Evolutionary conservation across 768 basidiomycete species (phyloP).

Genomic region (Mycena epipterygia): DNA sequence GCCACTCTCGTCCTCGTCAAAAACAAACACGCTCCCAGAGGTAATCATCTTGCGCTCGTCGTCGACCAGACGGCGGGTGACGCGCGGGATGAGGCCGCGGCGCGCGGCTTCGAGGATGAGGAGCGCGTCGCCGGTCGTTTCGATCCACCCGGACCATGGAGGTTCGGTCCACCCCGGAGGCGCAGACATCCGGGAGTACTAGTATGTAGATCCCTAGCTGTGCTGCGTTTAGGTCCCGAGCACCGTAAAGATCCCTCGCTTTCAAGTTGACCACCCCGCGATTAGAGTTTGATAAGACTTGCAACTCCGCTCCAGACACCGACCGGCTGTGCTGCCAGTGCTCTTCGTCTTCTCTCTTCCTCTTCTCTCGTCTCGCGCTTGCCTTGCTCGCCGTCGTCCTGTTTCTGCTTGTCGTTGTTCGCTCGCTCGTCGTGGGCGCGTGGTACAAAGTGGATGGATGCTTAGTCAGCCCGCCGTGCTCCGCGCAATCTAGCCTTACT

Average conservation of each 20-base stretch:
- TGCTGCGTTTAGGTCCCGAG: background rate
- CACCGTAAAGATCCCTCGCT: too few species aligned
- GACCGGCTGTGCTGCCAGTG: background rate
- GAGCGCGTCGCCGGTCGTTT: conserved; percentile 95
- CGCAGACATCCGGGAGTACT: background rate
- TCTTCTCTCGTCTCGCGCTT: background rate
- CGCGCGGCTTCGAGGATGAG: conserved; percentile 96
- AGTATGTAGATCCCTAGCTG: background rate
- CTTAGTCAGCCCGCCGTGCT: conserved; percentile 11
- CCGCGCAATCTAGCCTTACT: background rate
- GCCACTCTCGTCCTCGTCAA: conserved; percentile 96
- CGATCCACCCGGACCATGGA: conserved; percentile 95
- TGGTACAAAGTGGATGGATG: background rate
- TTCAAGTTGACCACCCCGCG: too few species aligned
- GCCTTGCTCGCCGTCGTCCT: background rate
- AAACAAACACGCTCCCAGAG: conserved; percentile 95
- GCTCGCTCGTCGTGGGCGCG: too few species aligned
- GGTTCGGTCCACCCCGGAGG: conserved; percentile 51
- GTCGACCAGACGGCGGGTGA: conserved; percentile 93
- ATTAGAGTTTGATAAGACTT: background rate
- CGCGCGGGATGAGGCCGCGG: conserved; percentile 90
- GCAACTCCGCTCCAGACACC: background rate
- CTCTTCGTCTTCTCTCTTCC: background rate
- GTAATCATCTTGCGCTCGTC: conserved; percentile 94
- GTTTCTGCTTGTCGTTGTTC: too few species aligned